phyloP scores from a whole-genome alignment of 805 yeast genomes.

The Pichia gijzeniarum region DNA sequence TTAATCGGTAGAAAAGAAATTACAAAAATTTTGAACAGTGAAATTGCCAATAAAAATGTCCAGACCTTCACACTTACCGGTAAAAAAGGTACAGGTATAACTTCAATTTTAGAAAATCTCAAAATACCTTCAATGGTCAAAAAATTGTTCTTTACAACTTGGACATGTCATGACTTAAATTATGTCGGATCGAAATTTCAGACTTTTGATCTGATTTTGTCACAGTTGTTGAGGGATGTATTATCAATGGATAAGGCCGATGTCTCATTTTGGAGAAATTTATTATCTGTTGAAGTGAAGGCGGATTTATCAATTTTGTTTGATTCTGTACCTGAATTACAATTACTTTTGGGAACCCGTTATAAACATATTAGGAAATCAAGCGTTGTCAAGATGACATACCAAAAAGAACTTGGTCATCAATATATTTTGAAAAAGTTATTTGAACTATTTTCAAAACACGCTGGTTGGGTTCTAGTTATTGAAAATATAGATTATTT shows the following conservation, averaged over 20 bases:
- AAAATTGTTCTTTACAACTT: conserved; percentile 27
- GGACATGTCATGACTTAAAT: conserved; percentile 27
- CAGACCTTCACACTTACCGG: conserved; percentile 34
- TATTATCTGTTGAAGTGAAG: conserved; percentile 33
- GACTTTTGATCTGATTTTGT: conserved; percentile 17
- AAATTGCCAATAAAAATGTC: conserved; percentile 18
- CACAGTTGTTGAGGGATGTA: conserved; percentile 36
- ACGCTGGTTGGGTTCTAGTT: conserved; percentile 37
- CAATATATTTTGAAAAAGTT: conserved; percentile 38
- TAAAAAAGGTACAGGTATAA: conserved; percentile 40
- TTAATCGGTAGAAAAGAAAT: conserved; percentile 28
- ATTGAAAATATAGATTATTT: conserved; percentile 44
- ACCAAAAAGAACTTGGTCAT: conserved; percentile 34
- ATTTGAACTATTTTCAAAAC: conserved; percentile 34
- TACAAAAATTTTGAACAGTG: conserved; percentile 19
- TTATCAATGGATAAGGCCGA: conserved; percentile 32
- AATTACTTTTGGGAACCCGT: conserved; percentile 36
- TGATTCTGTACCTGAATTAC: conserved; percentile 39
- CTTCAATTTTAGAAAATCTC: conserved; percentile 35
- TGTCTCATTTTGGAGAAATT: conserved; percentile 36
- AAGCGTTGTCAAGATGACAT: conserved; percentile 15
- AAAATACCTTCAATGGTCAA: conserved; percentile 30
- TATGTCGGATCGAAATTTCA: conserved; percentile 17
- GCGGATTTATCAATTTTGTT: conserved; percentile 38
- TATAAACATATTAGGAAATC: conserved; percentile 27